Percentiles rank a stretch among this genome's conserved stretches.
Conservation (phyloP, 345 rosid species). For the Physaria fendleri region DNA sequence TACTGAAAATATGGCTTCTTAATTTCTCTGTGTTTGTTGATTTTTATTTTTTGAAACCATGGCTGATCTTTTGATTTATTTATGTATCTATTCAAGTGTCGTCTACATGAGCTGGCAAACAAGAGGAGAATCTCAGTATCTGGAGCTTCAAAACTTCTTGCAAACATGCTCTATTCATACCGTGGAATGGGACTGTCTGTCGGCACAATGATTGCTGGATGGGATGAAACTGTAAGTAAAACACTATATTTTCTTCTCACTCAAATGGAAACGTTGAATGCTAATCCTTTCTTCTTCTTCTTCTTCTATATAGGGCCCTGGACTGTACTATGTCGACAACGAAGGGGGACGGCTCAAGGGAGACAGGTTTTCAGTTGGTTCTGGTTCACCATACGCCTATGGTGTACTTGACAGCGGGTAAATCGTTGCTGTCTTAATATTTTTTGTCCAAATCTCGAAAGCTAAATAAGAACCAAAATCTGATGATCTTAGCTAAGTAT, state of each 20-base stretch:
- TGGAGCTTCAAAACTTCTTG: slow-evolving; percentile 95
- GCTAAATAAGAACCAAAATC: not conserved
- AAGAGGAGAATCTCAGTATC: slow-evolving; percentile 96
- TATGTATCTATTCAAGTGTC: slow-evolving; percentile 53
- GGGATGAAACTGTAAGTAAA: slow-evolving; percentile 86
- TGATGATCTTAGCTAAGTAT: not conserved
- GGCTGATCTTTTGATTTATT: slow-evolving; percentile 19
- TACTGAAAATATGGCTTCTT: not conserved
- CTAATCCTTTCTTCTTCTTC: not conserved
- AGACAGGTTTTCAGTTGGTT: slow-evolving; percentile 93
- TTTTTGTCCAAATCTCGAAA: not conserved
- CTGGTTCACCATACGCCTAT: slow-evolving; percentile 99
- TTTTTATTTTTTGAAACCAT: not conserved
- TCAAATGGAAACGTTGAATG: not conserved
- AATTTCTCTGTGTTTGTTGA: not conserved
- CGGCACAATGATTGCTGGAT: slow-evolving; percentile 99
- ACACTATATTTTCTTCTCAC: slow-evolving; percentile 8
- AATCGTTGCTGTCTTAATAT: not conserved
- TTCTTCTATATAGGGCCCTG: slow-evolving; percentile 71
- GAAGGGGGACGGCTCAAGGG: slow-evolving; percentile 99
- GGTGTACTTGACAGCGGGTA: slow-evolving; percentile 98
- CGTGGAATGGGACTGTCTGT: slow-evolving; percentile 99
- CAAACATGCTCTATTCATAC: slow-evolving; percentile 95
- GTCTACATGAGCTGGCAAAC: slow-evolving; percentile 94
- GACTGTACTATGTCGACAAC: slow-evolving; percentile 91